Evolutionary conservation across 2,329 filamentous ascomycete species (phyloP).

Genomic region (Fusarium sarcochroum): DNA sequence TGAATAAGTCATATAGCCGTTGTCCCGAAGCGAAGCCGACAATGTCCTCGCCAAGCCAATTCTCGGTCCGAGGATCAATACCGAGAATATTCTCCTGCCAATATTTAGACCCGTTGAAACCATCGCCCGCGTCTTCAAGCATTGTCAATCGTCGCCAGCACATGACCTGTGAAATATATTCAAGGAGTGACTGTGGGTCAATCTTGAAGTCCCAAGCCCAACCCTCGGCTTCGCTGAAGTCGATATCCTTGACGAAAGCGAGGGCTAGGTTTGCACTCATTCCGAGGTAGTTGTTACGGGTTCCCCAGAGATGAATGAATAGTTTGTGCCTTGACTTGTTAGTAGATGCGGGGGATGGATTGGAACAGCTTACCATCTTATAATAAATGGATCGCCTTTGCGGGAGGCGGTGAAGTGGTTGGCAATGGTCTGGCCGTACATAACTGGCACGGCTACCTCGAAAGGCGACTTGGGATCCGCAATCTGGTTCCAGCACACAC

Average conservation of each 20-base stretch:
- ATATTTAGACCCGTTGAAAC: constrained; percentile 45
- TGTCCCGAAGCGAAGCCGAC: constrained; percentile 19
- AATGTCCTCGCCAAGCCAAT: constrained; percentile 16
- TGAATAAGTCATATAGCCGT: constrained; percentile 12
- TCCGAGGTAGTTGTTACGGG: constrained; percentile 40
- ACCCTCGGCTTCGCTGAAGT: constrained; percentile 47
- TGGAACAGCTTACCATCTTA: constrained; percentile 43
- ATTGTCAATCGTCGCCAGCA: constrained; percentile 52
- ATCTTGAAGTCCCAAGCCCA: constrained; percentile 52
- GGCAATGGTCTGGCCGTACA: constrained; percentile 42
- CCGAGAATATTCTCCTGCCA: constrained; percentile 33
- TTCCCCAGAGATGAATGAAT: constrained; percentile 51
- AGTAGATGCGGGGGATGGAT: no score
- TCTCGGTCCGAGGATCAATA: constrained; percentile 14
- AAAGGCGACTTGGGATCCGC: constrained; percentile 52
- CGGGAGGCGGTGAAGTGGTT: constrained; percentile 55
- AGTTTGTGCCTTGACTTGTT: constrained; percentile 52
- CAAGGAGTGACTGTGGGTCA: constrained; percentile 50
- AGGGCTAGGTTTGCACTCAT: constrained; percentile 48
- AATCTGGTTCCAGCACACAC: constrained; percentile 57
- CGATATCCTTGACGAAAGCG: constrained; percentile 46
- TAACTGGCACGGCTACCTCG: constrained; percentile 48
- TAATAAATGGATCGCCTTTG: constrained; percentile 58
- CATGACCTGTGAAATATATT: constrained; percentile 58
- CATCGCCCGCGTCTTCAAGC: constrained; percentile 44